A percentile compares a stretch with the other conserved stretches of the same genome.
These are phyloP conservation scores for Yamagishiella unicocca DNA, from an alignment of 139 green algal species.

Conservation along the genomic window DNA sequence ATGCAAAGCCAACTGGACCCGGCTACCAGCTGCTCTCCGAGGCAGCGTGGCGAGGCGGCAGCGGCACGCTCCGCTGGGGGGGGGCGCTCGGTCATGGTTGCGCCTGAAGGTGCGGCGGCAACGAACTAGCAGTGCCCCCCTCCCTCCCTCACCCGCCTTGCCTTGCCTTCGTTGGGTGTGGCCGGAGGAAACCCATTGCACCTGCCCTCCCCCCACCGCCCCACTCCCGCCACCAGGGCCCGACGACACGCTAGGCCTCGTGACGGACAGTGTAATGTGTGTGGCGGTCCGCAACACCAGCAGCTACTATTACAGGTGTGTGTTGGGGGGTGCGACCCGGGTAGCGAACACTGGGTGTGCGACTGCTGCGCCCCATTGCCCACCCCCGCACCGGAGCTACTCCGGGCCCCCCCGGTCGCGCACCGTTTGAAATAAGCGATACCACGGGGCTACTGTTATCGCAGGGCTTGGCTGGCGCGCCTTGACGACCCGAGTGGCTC, in stretches of 20 bases:
- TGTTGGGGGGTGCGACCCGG: background rate
- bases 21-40: too few relatives aligned
- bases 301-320: slow-evolving; percentile 37
- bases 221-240: background rate
- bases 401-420: too few relatives aligned
- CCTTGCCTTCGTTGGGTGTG: background rate
- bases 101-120: background rate
- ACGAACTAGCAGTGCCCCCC: too few relatives aligned
- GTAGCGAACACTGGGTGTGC: too few relatives aligned
- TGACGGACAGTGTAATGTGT: slow-evolving; percentile 36
- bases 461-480: slow-evolving; percentile 44
- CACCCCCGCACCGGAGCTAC: too few relatives aligned
- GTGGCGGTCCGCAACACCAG: slow-evolving; percentile 41
- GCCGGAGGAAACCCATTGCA: too few relatives aligned
- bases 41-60: too few relatives aligned
- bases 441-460: too few relatives aligned
- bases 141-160: background rate
- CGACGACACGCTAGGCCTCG: slow-evolving; percentile 1
- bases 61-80: background rate
- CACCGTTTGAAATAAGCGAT: too few relatives aligned
- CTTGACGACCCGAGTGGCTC: slow-evolving; percentile 1
- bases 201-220: background rate
- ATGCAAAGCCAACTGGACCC: too few relatives aligned
- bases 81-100: background rate
- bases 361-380: too few relatives aligned